A percentile compares a stretch with the other conserved stretches of the same genome.
These are phyloP conservation scores for Ligustrum vulgare DNA, from an alignment of 257 asterid species.

Conservation along the genomic window DNA sequence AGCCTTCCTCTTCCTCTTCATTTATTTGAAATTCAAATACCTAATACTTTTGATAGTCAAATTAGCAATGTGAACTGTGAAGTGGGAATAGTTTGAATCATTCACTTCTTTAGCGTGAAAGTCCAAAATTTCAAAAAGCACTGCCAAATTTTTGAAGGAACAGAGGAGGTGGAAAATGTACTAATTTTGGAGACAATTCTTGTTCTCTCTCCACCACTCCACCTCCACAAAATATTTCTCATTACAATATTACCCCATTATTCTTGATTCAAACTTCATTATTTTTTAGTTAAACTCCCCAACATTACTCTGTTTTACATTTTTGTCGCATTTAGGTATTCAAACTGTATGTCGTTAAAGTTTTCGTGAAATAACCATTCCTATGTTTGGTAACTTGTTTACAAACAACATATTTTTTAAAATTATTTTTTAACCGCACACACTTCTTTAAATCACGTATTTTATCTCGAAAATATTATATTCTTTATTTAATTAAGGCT, in stretches of 20 bases:
- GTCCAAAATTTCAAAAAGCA: conserved; percentile 12
- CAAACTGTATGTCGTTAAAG: neutral
- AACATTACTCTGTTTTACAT: too few relatives aligned
- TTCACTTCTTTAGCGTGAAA: conserved; percentile 23
- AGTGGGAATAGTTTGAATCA: neutral
- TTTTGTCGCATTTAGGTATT: neutral
- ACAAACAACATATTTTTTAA: too few relatives aligned
- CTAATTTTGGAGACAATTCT: conserved; percentile 14
- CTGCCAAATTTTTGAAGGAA: neutral
- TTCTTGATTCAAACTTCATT: conserved; percentile 16
- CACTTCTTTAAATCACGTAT: too few relatives aligned
- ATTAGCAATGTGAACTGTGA: neutral
- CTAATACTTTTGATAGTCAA: neutral
- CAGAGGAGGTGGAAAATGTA: conserved; percentile 31
- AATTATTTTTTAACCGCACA: too few relatives aligned
- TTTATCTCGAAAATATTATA: too few relatives aligned
- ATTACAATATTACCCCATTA: neutral
- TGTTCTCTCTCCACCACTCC: conserved; percentile 20
- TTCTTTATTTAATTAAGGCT: too few relatives aligned
- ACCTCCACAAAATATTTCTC: neutral
- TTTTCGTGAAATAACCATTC: too few relatives aligned
- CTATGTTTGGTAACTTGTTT: too few relatives aligned
- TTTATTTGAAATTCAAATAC: conserved; percentile 2
- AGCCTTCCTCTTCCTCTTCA: neutral
- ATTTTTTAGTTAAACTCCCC: neutral